Evolutionary conservation across 306 rosid species (phyloP).

Genomic region (Amphicarpaea edgeworthii): DNA sequence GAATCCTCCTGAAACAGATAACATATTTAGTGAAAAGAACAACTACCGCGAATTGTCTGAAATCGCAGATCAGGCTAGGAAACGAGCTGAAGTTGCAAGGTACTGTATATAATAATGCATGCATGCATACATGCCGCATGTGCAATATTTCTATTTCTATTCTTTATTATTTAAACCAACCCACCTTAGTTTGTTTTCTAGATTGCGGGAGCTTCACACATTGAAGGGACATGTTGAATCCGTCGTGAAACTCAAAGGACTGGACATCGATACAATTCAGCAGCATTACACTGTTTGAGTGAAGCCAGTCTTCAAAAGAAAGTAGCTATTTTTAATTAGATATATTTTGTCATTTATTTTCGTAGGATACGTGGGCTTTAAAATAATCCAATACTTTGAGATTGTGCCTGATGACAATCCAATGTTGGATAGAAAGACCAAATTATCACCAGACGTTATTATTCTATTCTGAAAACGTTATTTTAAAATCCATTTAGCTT

Average conservation of each 20-base stretch:
- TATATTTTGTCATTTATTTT: conserved; percentile 16
- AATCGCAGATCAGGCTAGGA: conserved; percentile 72
- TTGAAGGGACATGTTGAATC: conserved; percentile 87
- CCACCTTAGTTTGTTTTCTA: no score
- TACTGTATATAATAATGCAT: no score
- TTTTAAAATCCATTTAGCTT: no score
- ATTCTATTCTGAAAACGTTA: no score
- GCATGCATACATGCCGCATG: no score
- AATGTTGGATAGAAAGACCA: conserved; percentile 28
- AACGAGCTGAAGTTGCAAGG: conserved; percentile 80
- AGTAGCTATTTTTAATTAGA: neutral
- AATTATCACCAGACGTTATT: conserved; percentile 15
- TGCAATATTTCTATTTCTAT: no score
- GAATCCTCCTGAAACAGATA: conserved; percentile 56
- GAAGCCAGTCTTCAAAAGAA: neutral
- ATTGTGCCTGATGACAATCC: conserved; percentile 45
- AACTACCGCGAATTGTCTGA: conserved; percentile 64
- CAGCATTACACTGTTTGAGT: conserved; percentile 78
- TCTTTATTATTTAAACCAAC: no score
- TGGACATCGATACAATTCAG: conserved; percentile 78
- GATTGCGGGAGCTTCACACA: conserved; percentile 86
- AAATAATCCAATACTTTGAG: conserved; percentile 56
- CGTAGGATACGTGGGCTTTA: conserved; percentile 32
- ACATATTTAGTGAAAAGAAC: conserved; percentile 48
- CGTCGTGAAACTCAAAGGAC: conserved; percentile 79